Conservation (phyloP, 2,329 filamentous ascomycete species). For the Polychaeton citri region DNA sequence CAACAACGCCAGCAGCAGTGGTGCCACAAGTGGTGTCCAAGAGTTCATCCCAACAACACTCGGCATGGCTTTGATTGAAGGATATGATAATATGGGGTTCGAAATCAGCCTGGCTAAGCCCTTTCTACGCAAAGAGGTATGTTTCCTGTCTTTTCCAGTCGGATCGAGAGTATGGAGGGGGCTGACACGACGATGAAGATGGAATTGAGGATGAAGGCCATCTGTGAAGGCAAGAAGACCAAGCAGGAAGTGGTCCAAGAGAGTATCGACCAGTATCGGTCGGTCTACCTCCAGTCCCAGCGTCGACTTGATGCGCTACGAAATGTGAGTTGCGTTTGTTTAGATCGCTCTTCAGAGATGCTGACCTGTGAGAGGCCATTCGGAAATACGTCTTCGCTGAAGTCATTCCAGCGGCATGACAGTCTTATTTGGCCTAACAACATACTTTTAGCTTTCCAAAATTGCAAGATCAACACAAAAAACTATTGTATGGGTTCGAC, state of each 20-base stretch:
- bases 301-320: conserved; percentile 56
- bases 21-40: conserved; percentile 47
- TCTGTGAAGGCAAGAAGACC: conserved; percentile 74
- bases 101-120: conserved; percentile 90
- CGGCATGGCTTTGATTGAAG: conserved; percentile 81
- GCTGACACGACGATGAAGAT: conserved; percentile 51
- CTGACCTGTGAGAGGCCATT: conserved; percentile 7
- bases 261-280: conserved; percentile 74
- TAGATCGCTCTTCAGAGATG: background rate
- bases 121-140: conserved; percentile 75
- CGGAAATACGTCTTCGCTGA: conserved; percentile 12
- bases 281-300: conserved; percentile 71
- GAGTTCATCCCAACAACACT: conserved; percentile 90
- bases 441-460: no score
- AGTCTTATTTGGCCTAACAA: no score
- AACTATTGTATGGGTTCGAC: no score
- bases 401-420: background rate
- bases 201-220: conserved; percentile 93
- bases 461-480: no score
- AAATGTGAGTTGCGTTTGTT: conserved; percentile 27
- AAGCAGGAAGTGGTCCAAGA: conserved; percentile 64
- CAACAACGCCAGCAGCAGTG: no score
- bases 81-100: conserved; percentile 87
- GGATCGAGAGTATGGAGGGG: conserved; percentile 3
- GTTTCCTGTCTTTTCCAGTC: conserved; percentile 3